phyloP scores from a whole-genome alignment of 2,329 filamentous ascomycete species.

The Zymoseptoria brevis region DNA sequence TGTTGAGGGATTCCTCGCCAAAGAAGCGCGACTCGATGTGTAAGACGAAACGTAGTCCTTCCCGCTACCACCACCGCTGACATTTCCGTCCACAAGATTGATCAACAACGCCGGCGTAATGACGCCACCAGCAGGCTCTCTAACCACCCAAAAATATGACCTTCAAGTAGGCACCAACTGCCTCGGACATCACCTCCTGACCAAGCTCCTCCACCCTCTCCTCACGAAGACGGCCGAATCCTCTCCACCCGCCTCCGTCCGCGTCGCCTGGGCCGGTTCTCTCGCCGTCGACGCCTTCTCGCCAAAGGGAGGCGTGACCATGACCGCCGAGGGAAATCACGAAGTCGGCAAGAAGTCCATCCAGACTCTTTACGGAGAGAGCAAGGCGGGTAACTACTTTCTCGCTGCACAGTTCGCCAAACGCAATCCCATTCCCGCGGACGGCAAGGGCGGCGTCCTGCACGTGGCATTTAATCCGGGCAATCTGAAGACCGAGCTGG shows the following conservation, averaged over 20 bases:
- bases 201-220: constrained; percentile 25
- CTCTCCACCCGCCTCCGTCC: constrained; percentile 17
- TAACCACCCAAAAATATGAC: constrained; percentile 27
- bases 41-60: not conserved
- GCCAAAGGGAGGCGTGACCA: constrained; percentile 12
- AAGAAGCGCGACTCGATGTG: constrained; percentile 34
- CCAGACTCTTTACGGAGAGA: constrained; percentile 19
- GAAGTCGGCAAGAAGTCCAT: constrained; percentile 8
- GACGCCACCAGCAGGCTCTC: constrained; percentile 29
- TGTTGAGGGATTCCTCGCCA: constrained; percentile 28
- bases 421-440: constrained; percentile 2
- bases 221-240: constrained; percentile 21
- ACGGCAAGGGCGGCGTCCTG: constrained; percentile 17
- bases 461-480: constrained; percentile 27
- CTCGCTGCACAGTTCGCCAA: constrained; percentile 17
- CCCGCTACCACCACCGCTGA: too few relatives aligned
- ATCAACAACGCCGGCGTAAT: constrained; percentile 32
- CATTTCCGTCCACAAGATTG: too few relatives aligned
- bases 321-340: constrained; percentile 10
- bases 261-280: constrained; percentile 27
- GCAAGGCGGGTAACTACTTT: constrained; percentile 25
- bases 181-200: constrained; percentile 29
- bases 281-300: constrained; percentile 16
- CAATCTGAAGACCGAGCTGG: constrained; percentile 25
- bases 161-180: constrained; percentile 30